Evolutionary conservation across 371 early-diverging fungal species (phyloP).

Genomic region (Mucor saturninus): DNA sequence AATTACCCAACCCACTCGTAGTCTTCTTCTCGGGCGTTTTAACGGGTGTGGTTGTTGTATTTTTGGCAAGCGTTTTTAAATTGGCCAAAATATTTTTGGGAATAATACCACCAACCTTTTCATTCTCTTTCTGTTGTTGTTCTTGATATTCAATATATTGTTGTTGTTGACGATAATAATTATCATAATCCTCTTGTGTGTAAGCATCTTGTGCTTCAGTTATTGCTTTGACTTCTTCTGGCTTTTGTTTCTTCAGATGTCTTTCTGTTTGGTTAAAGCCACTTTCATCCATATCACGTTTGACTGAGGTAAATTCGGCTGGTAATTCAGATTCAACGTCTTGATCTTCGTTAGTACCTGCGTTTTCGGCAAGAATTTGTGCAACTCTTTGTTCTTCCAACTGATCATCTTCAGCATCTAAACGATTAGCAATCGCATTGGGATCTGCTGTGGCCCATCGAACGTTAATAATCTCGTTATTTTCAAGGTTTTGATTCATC

Average conservation of each 20-base stretch:
- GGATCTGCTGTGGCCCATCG: slow-evolving; percentile 89
- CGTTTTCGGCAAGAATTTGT: slow-evolving; percentile 45
- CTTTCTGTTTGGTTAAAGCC: slow-evolving; percentile 44
- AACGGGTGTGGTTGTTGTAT: not conserved
- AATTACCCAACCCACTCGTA: slow-evolving; percentile 27
- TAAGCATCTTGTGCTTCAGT: slow-evolving; percentile 30
- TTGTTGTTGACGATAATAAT: slow-evolving; percentile 22
- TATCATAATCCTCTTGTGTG: slow-evolving; percentile 27
- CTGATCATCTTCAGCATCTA: slow-evolving; percentile 32
- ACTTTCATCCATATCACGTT: slow-evolving; percentile 45
- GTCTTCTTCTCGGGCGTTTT: not conserved
- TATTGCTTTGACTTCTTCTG: slow-evolving; percentile 28
- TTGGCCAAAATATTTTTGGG: slow-evolving; percentile 39
- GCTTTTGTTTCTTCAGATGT: slow-evolving; percentile 43
- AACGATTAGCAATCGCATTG: slow-evolving; percentile 64
- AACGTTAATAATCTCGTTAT: slow-evolving; percentile 60
- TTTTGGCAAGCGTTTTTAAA: slow-evolving; percentile 35
- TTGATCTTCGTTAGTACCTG: slow-evolving; percentile 53
- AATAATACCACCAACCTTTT: slow-evolving; percentile 42
- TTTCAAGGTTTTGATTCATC: slow-evolving; percentile 81
- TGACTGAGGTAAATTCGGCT: slow-evolving; percentile 48
- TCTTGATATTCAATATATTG: slow-evolving; percentile 12
- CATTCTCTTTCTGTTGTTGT: slow-evolving; percentile 12
- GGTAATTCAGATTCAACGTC: slow-evolving; percentile 71
- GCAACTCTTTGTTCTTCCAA: slow-evolving; percentile 17